Evolutionary conservation across 2,329 filamentous ascomycete genomes (phyloP).

Genomic region (Anthostomella pinea): DNA sequence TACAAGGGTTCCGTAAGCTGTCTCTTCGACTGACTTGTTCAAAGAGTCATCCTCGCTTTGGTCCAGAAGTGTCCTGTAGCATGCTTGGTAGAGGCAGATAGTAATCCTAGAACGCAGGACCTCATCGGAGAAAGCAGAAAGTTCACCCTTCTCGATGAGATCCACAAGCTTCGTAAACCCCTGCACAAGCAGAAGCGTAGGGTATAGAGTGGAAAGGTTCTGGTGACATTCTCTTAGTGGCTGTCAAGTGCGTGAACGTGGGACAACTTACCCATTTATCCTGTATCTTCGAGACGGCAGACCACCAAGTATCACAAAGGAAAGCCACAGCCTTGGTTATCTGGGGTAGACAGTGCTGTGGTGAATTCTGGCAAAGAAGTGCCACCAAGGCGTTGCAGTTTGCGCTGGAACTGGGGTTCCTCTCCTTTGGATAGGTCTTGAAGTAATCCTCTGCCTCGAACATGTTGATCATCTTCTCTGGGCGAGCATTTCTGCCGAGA

Average conservation of each 20-base stretch:
- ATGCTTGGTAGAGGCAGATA: constrained; percentile 6
- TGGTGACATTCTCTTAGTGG: constrained; percentile 6
- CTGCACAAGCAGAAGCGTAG: constrained; percentile 17
- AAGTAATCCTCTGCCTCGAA: constrained; percentile 32
- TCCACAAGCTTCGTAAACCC: constrained; percentile 17
- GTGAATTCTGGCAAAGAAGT: constrained; percentile 25
- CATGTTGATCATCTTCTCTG: constrained; percentile 19
- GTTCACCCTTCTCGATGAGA: constrained; percentile 15
- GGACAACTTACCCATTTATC: constrained; percentile 29
- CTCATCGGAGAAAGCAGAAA: constrained; percentile 16
- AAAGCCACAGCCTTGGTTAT: constrained; percentile 28
- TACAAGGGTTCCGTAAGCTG: constrained; percentile 8
- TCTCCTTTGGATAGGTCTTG: constrained; percentile 29
- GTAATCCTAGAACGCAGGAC: constrained; percentile 14
- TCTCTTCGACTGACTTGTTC: constrained; percentile 6
- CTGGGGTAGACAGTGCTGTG: constrained; percentile 21
- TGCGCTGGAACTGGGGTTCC: constrained; percentile 32
- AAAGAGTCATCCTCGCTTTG: constrained; percentile 9
- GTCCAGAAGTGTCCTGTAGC: constrained; percentile 6
- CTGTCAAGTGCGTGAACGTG: neutral
- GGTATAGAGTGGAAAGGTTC: constrained; percentile 20
- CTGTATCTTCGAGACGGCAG: constrained; percentile 16
- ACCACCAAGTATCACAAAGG: constrained; percentile 26
- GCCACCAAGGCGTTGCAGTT: constrained; percentile 35
- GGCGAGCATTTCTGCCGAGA: constrained; percentile 16